Conservation (phyloP, 257 asterid genomes). For the Knoxia roxburghii region DNA sequence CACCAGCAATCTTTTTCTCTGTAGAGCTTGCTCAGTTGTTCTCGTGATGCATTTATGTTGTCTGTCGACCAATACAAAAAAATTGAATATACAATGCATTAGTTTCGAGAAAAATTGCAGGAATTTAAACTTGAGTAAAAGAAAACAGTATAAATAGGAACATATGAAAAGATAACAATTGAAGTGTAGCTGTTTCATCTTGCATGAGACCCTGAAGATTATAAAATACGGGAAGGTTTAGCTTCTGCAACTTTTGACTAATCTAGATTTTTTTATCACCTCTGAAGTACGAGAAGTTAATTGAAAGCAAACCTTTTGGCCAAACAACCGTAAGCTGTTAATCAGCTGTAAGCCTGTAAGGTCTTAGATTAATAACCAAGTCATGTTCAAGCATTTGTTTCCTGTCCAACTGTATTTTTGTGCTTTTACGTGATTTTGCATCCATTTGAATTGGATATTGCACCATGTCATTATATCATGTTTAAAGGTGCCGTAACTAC, state of each 20-base stretch:
- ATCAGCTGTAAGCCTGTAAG: not conserved
- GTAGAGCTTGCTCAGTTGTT: conserved; percentile 8
- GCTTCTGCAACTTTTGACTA: no score
- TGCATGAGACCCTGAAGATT: no score
- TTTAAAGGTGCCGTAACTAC: no score
- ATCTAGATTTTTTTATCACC: not conserved
- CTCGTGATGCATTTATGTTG: no score
- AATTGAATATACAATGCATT: not conserved
- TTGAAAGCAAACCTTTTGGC: not conserved
- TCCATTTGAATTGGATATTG: not conserved
- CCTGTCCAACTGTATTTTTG: not conserved
- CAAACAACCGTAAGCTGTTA: not conserved
- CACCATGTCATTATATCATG: not conserved
- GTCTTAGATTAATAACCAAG: not conserved
- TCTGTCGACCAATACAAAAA: not conserved
- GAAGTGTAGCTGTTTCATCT: not conserved
- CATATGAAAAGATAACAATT: not conserved
- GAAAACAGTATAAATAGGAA: not conserved
- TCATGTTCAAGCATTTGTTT: not conserved
- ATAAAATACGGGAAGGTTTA: no score
- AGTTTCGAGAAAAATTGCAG: not conserved
- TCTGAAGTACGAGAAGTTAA: not conserved
- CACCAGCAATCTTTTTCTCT: not conserved
- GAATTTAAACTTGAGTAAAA: not conserved
- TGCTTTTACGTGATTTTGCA: no score